Conservation (phyloP, 2,329 filamentous ascomycete genomes). For the Eutypa lata region DNA sequence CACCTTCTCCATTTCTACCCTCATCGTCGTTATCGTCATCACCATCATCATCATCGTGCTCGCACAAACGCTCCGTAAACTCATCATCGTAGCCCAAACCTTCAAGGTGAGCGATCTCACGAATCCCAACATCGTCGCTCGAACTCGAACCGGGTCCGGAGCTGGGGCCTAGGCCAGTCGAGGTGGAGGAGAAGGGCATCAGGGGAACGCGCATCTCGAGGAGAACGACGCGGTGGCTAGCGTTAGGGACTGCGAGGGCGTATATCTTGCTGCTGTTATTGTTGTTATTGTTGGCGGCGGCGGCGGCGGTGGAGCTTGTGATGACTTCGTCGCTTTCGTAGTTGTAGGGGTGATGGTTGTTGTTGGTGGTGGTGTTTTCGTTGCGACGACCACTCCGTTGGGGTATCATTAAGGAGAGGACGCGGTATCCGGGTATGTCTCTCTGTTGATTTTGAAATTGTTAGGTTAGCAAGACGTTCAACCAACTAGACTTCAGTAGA, state of each 20-base stretch:
- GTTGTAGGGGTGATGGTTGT: background rate
- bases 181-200: conserved; percentile 2
- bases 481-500: too few species aligned
- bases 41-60: background rate
- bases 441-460: background rate
- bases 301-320: background rate
- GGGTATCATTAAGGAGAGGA: conserved; percentile 23
- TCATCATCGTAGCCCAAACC: conserved; percentile 17
- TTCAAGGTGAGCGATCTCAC: conserved; percentile 10
- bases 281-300: background rate
- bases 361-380: background rate
- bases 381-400: background rate
- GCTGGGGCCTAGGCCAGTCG: too few species aligned
- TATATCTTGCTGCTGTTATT: conserved; percentile 17
- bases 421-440: conserved; percentile 23
- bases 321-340: background rate
- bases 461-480: background rate
- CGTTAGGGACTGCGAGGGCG: conserved; percentile 15
- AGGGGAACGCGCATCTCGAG: conserved; percentile 21
- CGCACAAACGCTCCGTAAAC: conserved; percentile 10
- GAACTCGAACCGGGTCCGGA: conserved; percentile 5
- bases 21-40: background rate
- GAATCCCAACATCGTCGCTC: conserved; percentile 3
- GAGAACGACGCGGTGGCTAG: conserved; percentile 8
- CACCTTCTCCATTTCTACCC: too few species aligned